Evolutionary conservation across 768 basidiomycete species (phyloP).

Genomic region (Dentipellis sp.): DNA sequence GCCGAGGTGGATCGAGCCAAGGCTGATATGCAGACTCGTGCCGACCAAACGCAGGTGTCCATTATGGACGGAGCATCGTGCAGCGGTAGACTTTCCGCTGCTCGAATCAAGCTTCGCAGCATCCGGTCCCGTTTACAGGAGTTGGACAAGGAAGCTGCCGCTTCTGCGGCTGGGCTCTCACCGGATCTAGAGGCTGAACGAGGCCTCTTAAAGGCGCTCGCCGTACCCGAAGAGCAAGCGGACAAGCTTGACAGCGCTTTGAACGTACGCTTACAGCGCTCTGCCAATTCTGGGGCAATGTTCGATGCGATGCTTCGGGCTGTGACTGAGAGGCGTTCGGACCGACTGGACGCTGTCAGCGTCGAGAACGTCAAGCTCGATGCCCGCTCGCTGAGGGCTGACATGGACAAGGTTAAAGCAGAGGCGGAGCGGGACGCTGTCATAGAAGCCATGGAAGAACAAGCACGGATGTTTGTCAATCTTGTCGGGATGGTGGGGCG

Average conservation of each 20-base stretch:
- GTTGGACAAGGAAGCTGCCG: conserved; percentile 34
- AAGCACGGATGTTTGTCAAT: conserved; percentile 58
- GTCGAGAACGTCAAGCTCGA: conserved; percentile 66
- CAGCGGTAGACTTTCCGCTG: conserved; percentile 59
- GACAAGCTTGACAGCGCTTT: conserved; percentile 50
- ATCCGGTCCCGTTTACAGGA: conserved; percentile 56
- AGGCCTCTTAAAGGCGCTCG: conserved; percentile 56
- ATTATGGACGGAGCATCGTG: conserved; percentile 73
- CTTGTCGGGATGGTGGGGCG: conserved; percentile 77
- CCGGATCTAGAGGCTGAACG: conserved; percentile 67
- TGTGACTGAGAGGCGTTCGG: conserved; percentile 68
- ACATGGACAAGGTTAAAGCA: conserved; percentile 61
- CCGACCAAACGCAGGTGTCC: conserved; percentile 59
- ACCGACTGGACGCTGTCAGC: conserved; percentile 64
- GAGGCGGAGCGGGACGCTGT: conserved; percentile 59
- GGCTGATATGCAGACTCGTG: conserved; percentile 60
- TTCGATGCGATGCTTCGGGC: conserved; percentile 85
- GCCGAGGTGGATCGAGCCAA: conserved; percentile 69
- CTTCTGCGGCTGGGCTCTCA: conserved; percentile 30
- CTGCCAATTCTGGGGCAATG: conserved; percentile 68
- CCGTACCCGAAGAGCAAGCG: conserved; percentile 60
- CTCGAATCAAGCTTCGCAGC: conserved; percentile 56
- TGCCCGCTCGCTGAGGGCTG: conserved; percentile 51
- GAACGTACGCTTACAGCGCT: conserved; percentile 50
- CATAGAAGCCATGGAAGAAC: conserved; percentile 49